Percentiles rank a stretch among this genome's conserved stretches.
phyloP scores from a whole-genome alignment of 1,284 basidiomycete species.

The Coriolopsis trogii region DNA sequence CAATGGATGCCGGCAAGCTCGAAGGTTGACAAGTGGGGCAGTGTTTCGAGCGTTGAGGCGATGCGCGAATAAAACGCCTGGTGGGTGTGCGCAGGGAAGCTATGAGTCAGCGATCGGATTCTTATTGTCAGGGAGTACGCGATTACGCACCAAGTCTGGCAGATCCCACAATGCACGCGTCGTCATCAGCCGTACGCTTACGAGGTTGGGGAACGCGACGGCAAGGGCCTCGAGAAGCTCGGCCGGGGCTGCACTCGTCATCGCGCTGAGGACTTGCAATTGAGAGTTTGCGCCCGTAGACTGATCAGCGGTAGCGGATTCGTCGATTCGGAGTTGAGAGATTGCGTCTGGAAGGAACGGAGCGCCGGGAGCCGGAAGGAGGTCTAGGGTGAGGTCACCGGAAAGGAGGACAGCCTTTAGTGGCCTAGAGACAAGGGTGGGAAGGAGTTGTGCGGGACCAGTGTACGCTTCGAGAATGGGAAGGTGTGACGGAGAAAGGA shows the following conservation, averaged over 20 bases:
- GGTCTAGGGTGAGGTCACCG: conserved; percentile 55
- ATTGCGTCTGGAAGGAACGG: conserved; percentile 46
- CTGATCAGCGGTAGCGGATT: conserved; percentile 6
- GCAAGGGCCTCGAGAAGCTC: conserved; percentile 38
- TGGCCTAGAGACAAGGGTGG: conserved; percentile 64
- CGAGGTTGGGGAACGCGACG: conserved; percentile 35
- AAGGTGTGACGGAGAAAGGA: conserved; percentile 36
- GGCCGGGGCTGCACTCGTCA: conserved; percentile 38
- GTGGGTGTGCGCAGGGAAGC: conserved; percentile 12
- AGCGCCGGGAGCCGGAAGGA: conserved; percentile 49
- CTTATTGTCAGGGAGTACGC: not conserved
- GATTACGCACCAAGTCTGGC: conserved; percentile 37
- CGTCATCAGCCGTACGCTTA: conserved; percentile 39
- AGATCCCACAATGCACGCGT: conserved; percentile 36
- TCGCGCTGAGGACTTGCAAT: conserved; percentile 37
- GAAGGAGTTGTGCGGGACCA: conserved; percentile 58
- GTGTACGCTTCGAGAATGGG: conserved; percentile 59
- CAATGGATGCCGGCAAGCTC: conserved; percentile 77
- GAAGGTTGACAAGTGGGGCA: conserved; percentile 60
- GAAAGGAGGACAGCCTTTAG: conserved; percentile 63
- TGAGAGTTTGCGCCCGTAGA: conserved; percentile 8
- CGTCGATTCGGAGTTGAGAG: conserved; percentile 9
- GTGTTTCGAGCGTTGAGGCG: conserved; percentile 53
- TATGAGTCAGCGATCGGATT: conserved; percentile 14
- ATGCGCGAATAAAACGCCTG: conserved; percentile 70